Evolutionary conservation across 257 asterid species (phyloP).

Genomic region (Solanum sparsipilum): DNA sequence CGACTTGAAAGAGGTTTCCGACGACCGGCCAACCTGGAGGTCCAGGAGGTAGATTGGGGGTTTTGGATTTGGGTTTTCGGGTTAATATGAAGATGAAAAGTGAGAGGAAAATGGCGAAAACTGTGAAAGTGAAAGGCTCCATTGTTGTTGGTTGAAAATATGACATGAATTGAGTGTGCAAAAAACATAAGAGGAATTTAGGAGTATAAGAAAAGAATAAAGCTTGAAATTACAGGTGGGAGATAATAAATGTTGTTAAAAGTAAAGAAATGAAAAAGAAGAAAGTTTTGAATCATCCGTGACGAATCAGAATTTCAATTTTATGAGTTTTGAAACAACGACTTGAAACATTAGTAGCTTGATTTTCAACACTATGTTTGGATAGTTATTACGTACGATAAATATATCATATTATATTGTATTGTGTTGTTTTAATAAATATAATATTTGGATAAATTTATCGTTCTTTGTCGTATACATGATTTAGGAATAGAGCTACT

Average conservation of each 20-base stretch:
- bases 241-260: constrained; percentile 17
- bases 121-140: constrained; percentile 39
- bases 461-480: background rate
- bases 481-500: too few relatives aligned
- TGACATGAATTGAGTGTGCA: background rate
- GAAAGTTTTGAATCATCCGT: background rate
- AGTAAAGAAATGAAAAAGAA: background rate
- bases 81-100: constrained; percentile 34
- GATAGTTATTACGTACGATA: background rate
- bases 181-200: too few relatives aligned
- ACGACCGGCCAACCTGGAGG: constrained; percentile 86
- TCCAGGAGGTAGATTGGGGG: constrained; percentile 70
- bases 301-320: background rate
- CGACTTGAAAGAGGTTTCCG: constrained; percentile 87
- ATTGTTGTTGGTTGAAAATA: background rate
- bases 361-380: background rate
- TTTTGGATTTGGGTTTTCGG: constrained; percentile 33
- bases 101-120: constrained; percentile 37
- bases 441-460: too few relatives aligned
- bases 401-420: too few relatives aligned
- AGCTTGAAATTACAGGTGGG: constrained; percentile 37
- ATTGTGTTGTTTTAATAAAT: too few relatives aligned
- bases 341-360: background rate
- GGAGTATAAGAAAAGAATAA: constrained; percentile 6
- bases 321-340: too few relatives aligned